Evolutionary conservation across 495 filamentous ascomycete genomes (phyloP).

Genomic region (Trichoderma gamsii): DNA sequence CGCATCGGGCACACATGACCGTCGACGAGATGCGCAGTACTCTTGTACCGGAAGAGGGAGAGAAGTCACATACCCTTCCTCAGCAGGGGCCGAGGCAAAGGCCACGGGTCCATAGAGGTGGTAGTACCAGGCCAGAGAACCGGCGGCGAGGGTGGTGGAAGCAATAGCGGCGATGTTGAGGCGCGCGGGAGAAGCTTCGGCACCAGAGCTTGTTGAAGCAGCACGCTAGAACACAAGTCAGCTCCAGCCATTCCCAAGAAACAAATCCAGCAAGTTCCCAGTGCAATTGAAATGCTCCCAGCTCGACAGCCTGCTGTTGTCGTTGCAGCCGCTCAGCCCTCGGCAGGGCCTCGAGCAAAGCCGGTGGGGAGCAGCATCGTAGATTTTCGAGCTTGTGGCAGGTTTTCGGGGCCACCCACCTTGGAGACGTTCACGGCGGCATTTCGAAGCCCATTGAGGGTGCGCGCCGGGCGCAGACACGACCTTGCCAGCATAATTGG

Average conservation of each 20-base stretch:
- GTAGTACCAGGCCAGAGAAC: slow-evolving; percentile 90
- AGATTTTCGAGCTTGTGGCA: slow-evolving; percentile 23
- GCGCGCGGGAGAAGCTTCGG: slow-evolving; percentile 51
- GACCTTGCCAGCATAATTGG: slow-evolving; percentile 81
- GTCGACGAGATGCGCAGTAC: neutral
- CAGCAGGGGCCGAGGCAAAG: slow-evolving; percentile 82
- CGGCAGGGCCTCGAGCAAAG: neutral
- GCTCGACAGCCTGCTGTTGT: neutral
- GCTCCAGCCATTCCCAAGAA: slow-evolving; percentile 12
- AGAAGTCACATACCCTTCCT: slow-evolving; percentile 81
- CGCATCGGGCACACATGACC: slow-evolving; percentile 5
- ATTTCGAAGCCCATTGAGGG: slow-evolving; percentile 64
- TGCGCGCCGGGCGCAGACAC: slow-evolving; percentile 72
- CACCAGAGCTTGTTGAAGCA: slow-evolving; percentile 51
- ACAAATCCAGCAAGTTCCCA: slow-evolving; percentile 3
- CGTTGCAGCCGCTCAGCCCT: neutral
- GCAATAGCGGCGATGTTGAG: slow-evolving; percentile 76
- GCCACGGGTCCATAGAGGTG: slow-evolving; percentile 85
- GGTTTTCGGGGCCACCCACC: slow-evolving; percentile 42
- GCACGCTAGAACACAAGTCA: slow-evolving; percentile 49
- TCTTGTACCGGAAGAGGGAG: slow-evolving; percentile 13
- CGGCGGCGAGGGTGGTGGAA: slow-evolving; percentile 76
- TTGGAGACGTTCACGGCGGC: slow-evolving; percentile 51
- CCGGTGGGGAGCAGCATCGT: slow-evolving; percentile 6
- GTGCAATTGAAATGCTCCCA: slow-evolving; percentile 13